phyloP scores from a whole-genome alignment of 2,329 filamentous ascomycete species.

The Aspergillus neoniger region DNA sequence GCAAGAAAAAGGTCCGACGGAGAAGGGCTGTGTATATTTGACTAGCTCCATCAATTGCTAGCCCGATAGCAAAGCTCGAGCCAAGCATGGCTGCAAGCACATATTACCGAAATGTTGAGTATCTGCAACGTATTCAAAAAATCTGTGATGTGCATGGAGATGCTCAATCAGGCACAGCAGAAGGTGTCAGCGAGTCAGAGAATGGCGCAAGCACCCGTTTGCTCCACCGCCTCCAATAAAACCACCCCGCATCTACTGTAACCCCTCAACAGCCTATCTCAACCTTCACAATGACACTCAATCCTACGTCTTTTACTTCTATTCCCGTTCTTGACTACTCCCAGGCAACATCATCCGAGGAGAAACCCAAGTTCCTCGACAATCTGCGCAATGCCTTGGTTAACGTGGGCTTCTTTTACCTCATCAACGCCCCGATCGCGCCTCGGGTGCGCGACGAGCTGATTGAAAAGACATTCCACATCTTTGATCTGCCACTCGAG shows the following conservation, averaged over 20 bases:
- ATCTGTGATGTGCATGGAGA: no score
- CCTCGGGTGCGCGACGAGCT: conserved; percentile 27
- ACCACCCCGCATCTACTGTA: not conserved
- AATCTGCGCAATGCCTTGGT: conserved; percentile 35
- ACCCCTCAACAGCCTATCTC: not conserved
- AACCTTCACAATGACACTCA: conserved; percentile 1
- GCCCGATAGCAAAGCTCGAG: no score
- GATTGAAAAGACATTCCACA: conserved; percentile 42
- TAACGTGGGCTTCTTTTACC: conserved; percentile 41
- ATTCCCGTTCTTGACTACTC: conserved; percentile 37
- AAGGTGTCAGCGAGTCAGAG: not conserved
- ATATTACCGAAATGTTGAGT: no score
- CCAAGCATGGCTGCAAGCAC: no score
- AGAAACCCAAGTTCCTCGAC: conserved; percentile 30
- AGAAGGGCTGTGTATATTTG: no score
- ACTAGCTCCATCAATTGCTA: no score
- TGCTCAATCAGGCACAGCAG: no score
- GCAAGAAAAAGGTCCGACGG: no score
- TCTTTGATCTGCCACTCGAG: conserved; percentile 48
- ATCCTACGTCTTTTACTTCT: conserved; percentile 34
- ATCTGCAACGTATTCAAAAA: no score
- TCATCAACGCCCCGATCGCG: conserved; percentile 32
- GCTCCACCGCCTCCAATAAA: conserved; percentile 4
- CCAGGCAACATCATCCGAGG: conserved; percentile 19
- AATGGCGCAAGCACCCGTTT: not conserved